phyloP scores from a whole-genome alignment of 2,329 filamentous ascomycete species.

The Didymella pinodella region DNA sequence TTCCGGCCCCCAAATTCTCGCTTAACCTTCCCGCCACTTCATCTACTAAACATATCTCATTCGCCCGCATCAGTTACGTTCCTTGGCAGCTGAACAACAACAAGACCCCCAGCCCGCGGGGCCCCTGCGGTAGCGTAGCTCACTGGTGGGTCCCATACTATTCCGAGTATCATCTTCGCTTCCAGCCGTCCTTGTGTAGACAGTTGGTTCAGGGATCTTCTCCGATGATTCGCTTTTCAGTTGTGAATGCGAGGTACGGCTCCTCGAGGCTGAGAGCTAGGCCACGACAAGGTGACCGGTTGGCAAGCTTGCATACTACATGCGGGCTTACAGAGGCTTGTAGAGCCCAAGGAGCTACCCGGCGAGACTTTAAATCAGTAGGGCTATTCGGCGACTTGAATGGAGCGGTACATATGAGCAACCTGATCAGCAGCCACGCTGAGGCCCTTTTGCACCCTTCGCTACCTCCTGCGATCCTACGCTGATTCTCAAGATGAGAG shows the following conservation, averaged over 20 bases:
- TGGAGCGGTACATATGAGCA: neutral
- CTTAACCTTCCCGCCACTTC: slow-evolving; percentile 16
- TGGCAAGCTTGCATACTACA: neutral
- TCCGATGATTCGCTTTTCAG: slow-evolving; percentile 11
- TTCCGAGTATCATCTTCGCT: slow-evolving; percentile 1
- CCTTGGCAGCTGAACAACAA: slow-evolving; percentile 14
- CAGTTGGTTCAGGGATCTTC: slow-evolving; percentile 5
- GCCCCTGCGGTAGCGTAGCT: neutral
- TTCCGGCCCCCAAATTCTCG: slow-evolving; percentile 8
- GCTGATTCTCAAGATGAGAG: neutral
- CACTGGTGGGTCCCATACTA: neutral
- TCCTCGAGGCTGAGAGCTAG: slow-evolving; percentile 4
- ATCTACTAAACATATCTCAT: slow-evolving; percentile 2
- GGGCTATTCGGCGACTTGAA: slow-evolving; percentile 3
- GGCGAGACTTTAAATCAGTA: neutral
- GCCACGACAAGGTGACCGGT: slow-evolving; percentile 4
- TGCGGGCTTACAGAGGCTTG: neutral
- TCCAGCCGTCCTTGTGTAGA: slow-evolving; percentile 3
- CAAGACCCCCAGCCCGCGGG: neutral
- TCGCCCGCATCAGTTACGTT: neutral
- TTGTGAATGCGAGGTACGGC: slow-evolving; percentile 11
- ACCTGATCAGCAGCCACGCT: neutral
- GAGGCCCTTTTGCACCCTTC: neutral
- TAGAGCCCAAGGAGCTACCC: neutral
- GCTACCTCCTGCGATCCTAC: neutral